Percentiles rank a stretch among this genome's conserved stretches.
Evolutionary conservation across 192 early-diverging fungal genomes (phyloP).

Genomic region (Mortierella hygrophila): DNA sequence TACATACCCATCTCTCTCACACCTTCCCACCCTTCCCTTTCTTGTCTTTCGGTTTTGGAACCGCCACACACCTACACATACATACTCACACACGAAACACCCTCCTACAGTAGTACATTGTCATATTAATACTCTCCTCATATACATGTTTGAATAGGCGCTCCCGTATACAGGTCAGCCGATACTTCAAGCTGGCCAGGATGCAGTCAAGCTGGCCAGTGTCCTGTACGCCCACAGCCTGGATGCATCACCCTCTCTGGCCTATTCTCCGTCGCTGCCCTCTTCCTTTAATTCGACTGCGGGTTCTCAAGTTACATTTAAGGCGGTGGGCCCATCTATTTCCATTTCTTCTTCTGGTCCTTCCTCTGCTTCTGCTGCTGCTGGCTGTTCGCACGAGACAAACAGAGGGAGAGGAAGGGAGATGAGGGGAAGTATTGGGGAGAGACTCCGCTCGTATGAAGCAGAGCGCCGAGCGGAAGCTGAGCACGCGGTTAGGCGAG

Average conservation of each 20-base stretch:
- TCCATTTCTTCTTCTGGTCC: background rate
- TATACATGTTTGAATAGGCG: constrained; percentile 3
- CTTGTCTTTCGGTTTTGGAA: too few species aligned
- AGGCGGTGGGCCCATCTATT: too few species aligned
- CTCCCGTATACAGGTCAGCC: constrained; percentile 42
- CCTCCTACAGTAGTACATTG: too few species aligned
- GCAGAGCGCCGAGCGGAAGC: constrained; percentile 17
- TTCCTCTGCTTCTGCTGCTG: background rate
- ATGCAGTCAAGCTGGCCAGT: constrained; percentile 34
- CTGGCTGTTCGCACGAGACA: background rate
- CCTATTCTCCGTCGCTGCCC: background rate
- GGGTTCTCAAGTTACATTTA: background rate
- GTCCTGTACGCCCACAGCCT: constrained; percentile 28
- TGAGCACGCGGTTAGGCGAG: constrained; percentile 7
- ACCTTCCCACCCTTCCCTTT: background rate
- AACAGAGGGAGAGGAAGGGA: background rate
- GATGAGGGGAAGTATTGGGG: background rate
- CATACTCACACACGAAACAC: background rate
- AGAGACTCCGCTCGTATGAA: constrained; percentile 23
- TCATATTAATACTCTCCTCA: too few species aligned
- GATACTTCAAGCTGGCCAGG: constrained; percentile 37
- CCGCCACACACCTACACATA: background rate
- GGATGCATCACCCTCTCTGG: background rate
- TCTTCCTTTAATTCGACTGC: background rate
- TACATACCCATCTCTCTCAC: background rate